phyloP scores from a whole-genome alignment of 139 green algal genomes.

The Eudorina sp. region DNA sequence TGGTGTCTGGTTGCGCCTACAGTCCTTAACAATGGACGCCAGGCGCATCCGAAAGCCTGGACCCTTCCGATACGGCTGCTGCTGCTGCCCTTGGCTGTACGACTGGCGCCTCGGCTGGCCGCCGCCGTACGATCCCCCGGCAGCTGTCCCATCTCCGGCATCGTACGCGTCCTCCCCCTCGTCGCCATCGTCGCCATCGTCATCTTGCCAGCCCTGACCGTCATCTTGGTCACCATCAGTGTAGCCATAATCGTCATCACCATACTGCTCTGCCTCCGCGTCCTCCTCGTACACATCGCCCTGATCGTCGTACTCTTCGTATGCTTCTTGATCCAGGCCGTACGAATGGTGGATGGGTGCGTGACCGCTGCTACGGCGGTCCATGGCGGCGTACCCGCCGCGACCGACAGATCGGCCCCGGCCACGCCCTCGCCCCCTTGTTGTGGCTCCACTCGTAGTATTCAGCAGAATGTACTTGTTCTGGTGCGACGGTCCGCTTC shows the following conservation, averaged over 20 bases:
- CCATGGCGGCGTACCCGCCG: neutral
- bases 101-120: neutral
- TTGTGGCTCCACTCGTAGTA: neutral
- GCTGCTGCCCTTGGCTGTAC: neutral
- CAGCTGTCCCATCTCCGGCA: neutral
- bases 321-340: neutral
- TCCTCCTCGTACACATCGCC: neutral
- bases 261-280: neutral
- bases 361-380: neutral
- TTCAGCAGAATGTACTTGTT: neutral
- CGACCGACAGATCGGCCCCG: neutral
- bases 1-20: neutral
- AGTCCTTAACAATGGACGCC: neutral
- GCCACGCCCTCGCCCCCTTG: neutral
- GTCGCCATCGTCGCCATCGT: neutral
- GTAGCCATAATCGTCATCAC: neutral
- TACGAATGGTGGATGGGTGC: constrained; percentile 16
- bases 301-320: neutral
- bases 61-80: neutral
- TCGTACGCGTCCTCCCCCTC: neutral
- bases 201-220: neutral
- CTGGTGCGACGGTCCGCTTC: neutral
- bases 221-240: no score
- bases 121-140: neutral
- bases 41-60: neutral